Conservation (phyloP, 129 eudicot genomes). For the Flaveria robusta region DNA sequence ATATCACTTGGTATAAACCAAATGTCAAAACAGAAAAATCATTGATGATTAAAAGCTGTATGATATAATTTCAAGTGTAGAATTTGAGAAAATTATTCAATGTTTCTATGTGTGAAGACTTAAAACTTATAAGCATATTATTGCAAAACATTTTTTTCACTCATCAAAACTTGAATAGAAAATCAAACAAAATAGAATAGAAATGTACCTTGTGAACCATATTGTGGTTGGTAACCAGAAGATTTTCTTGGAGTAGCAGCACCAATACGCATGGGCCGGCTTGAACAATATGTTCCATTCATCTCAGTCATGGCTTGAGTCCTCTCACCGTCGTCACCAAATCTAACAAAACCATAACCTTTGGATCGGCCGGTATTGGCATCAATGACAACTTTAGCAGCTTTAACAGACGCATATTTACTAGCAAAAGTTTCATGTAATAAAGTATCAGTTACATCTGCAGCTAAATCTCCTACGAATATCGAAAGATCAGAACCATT, state of each 20-base stretch:
- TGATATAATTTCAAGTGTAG: neutral
- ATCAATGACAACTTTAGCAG: slow-evolving; percentile 87
- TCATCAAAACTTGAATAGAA: neutral
- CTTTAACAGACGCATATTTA: slow-evolving; percentile 74
- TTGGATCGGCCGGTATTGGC: slow-evolving; percentile 81
- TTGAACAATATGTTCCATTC: slow-evolving; percentile 80
- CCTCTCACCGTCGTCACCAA: slow-evolving; percentile 86
- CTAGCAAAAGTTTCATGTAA: slow-evolving; percentile 71
- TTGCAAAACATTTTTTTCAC: neutral
- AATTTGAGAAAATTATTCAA: neutral
- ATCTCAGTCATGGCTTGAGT: slow-evolving; percentile 85
- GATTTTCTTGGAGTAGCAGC: slow-evolving; percentile 83
- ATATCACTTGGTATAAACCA: neutral
- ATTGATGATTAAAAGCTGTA: neutral
- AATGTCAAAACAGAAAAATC: neutral
- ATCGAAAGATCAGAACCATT: slow-evolving; percentile 86
- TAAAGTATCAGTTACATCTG: slow-evolving; percentile 82
- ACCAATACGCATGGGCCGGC: slow-evolving; percentile 89
- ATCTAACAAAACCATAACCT: slow-evolving; percentile 90
- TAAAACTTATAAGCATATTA: neutral
- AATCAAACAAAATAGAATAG: too few relatives aligned
- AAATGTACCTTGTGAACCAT: slow-evolving; percentile 53
- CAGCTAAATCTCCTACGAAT: slow-evolving; percentile 87
- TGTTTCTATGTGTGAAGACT: neutral
- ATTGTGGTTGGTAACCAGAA: slow-evolving; percentile 67